Base-by-base conservation (phyloP, 2,329 filamentous ascomycete species). In the Calonectria leucothoes region DNA sequence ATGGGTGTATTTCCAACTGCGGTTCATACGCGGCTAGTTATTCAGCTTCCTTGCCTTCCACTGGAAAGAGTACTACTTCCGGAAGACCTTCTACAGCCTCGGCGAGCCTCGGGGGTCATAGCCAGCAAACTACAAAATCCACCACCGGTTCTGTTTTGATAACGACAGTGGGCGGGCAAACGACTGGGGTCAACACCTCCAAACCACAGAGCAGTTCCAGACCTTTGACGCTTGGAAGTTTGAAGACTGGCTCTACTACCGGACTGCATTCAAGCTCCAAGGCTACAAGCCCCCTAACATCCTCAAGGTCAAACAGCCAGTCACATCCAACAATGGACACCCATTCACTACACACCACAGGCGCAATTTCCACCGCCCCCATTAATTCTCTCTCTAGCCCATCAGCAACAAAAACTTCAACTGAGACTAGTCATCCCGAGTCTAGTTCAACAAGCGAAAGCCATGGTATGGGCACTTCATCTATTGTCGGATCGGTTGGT, bases 1-100 rank as follows among this genome's bases (percentile, higher is more conserved):
- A 79, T 27, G 81, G 79, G 2, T 83, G 82, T 64, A 77, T 81
- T 17, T 81, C 78, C 2, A 83, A 81, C 72, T 83, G 81, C 25
- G 80, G 79, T 12, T 78, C 45, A 25, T 49, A 79, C 0, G 77
- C 82, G 27, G 59, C 74, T n/a, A 79, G 39, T 42, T 42, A 8
- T 42, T 42, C 14, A 17, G 20, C 6, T 5, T 42, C 39, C 20
- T 8, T 17, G 5, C 4, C 14, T 42, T 42, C 39, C 39, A 42
- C 4, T 10, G 6, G 5, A 42, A 11, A 8, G 4, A 15, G 4
- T 4, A 42, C 7, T 42, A 11, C 5, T 17, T 42, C 39, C 4
- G 39, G 39, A 42, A 42, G 20, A 4, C 14, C 39, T 42, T 17
- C 39, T 17, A 42, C 14, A 11, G 14, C 20, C 6, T 15, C 39